Conservation (phyloP, 2,329 filamentous ascomycete genomes). For the Neurospora crassa region DNA sequence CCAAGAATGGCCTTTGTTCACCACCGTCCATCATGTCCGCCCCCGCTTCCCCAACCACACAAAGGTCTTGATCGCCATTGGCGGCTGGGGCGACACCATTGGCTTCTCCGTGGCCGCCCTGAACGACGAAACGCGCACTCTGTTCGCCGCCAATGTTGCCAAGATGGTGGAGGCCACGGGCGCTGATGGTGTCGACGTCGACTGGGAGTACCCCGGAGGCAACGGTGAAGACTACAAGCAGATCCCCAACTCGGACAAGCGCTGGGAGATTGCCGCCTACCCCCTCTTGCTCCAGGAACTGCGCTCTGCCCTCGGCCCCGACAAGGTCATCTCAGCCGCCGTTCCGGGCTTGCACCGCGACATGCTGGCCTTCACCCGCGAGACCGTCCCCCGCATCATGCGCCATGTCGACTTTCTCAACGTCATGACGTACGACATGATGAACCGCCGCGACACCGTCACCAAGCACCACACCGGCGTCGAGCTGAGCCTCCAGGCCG, state of each 20-base stretch:
- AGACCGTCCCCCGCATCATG: conserved; percentile 49
- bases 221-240: conserved; percentile 61
- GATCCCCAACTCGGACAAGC: conserved; percentile 48
- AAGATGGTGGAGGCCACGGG: conserved; percentile 51
- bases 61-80: conserved; percentile 61
- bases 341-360: conserved; percentile 53
- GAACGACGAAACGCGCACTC: conserved; percentile 38
- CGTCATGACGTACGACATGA: conserved; percentile 64
- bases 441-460: conserved; percentile 59
- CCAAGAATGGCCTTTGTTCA: conserved; percentile 42
- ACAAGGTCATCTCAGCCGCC: conserved; percentile 56
- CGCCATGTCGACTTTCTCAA: conserved; percentile 56
- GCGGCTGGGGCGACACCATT: conserved; percentile 61
- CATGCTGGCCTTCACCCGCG: conserved; percentile 56
- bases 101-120: conserved; percentile 52
- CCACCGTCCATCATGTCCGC: conserved; percentile 37
- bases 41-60: conserved; percentile 39
- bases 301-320: conserved; percentile 44
- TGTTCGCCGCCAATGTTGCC: conserved; percentile 55
- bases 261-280: conserved; percentile 50
- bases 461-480: conserved; percentile 58
- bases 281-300: conserved; percentile 51
- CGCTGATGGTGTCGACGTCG: conserved; percentile 58
- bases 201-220: conserved; percentile 54
- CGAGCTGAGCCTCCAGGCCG: conserved; percentile 38